Base-by-base conservation (phyloP, 495 filamentous ascomycete species). In the Lophiostoma macrostomum region DNA sequence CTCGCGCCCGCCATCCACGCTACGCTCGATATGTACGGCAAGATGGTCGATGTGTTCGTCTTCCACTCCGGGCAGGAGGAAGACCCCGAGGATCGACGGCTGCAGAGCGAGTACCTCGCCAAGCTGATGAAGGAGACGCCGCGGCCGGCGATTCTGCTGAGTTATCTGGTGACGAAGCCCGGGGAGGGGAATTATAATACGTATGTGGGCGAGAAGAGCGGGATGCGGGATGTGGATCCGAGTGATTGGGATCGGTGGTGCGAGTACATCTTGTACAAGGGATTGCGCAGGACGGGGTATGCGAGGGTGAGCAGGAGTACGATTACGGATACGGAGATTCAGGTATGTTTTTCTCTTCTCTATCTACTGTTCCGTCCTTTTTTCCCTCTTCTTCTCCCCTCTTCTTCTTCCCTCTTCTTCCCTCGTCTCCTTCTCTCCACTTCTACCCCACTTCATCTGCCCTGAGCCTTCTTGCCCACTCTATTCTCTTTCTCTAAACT, bases 31-130 rank as follows among this genome's bases (percentile, higher is more conserved):
- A 82, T 87, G 58, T 96, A 99, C 66, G 94, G 90, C 22, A 83
- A 90, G 66, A 71, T 86, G 60, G 77, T 97, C 28, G 94, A 99
- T 60, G 88, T 97, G 4, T 86, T 96, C 47, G 93, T 99, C 45
- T 99, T 99, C 81, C 94, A 99, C 72, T 97, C 93, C 11, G 94
- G 94, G 16, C 94, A 99, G 66, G 94, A 99, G 69, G 94, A 99
- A 68, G 94, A 99, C 60, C 83, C 84, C 0, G 91, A 97, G 62
- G 94, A 99, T 61, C 84, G 94, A 50, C 81, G 89, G 19, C 79
- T 93, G 39, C 94, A 99, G 74, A 76, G 81, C 3, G 82, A 90
- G 66, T 96, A 95, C 64, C 76, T 99, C 11, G 79, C 93, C 2
- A 80, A 89, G 47, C 71, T 97, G 43, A 97, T 97, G 94, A 87